phyloP scores from a whole-genome alignment of 768 basidiomycete genomes.

The Kockovaella imperatae region DNA sequence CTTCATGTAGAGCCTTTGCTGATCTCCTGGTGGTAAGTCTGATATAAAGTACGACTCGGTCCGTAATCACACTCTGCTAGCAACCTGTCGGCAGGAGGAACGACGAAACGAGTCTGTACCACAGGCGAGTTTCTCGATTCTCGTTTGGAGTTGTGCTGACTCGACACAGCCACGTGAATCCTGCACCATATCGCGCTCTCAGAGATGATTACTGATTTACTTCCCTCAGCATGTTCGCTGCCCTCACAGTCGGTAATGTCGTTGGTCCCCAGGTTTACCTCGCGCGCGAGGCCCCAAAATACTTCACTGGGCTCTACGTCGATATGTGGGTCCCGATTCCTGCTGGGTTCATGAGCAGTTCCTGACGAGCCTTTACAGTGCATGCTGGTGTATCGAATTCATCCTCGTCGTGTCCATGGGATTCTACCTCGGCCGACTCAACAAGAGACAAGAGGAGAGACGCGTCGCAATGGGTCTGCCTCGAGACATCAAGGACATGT shows the following conservation, averaged over 20 bases:
- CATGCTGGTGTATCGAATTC: conserved; percentile 32
- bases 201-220: not conserved
- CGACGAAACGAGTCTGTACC: conserved; percentile 33
- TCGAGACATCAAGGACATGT: conserved; percentile 35
- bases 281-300: conserved; percentile 26
- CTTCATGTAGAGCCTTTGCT: conserved; percentile 10
- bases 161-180: too few species aligned
- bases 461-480: conserved; percentile 35
- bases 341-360: too few species aligned
- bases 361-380: too few species aligned
- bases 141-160: too few species aligned
- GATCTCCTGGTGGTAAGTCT: conserved; percentile 31
- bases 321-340: too few species aligned
- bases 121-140: too few species aligned
- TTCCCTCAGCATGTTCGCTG: conserved; percentile 26
- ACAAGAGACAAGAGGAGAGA: conserved; percentile 30
- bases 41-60: too few species aligned
- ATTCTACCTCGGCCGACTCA: conserved; percentile 32
- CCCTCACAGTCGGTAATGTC: conserved; percentile 28
- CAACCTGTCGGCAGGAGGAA: conserved; percentile 33
- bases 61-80: too few species aligned
- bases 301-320: conserved; percentile 40
- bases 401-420: conserved; percentile 34
- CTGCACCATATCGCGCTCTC: not conserved
- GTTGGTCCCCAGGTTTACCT: conserved; percentile 42